Base-by-base conservation (phyloP, 352 stramenopile species). In the Phytophthora podocarpi region DNA sequence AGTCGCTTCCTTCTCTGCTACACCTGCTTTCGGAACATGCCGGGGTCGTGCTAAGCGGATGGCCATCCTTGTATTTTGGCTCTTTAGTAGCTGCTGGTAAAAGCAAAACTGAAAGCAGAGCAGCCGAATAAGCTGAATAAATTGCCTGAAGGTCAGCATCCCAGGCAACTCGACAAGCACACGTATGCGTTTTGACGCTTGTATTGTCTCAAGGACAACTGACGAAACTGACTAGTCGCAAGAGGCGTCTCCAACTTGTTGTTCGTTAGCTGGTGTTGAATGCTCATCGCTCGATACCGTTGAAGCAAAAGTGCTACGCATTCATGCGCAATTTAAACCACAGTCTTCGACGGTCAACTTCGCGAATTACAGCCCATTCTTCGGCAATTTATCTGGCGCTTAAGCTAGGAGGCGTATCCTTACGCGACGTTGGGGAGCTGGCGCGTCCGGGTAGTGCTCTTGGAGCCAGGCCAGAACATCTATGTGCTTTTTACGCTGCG, bases 391-490 rank as follows among this genome's bases (percentile, higher is more conserved):
- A 1, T 8, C 20, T 15, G 13, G 3, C 2, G 9, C 13, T 21
- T 64, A 65, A 45, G 26, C 16, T 10, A 55, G 24, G n/a, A 24
- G 39, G 4, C 40, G 47, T 35, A 52, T 60, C 18, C 47, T 39
- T 13, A 62, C 42, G 18, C 34, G 56, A 36, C 32, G 60, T 16
- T 62, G 40, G 8, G 48, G 62, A 30, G 40, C 49, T 50, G 62
- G 62, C 2, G 55, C 47, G 39, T 68, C 37, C 0, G 66, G 61
- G 36, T 74, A 74, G 59, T 65, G 43, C 36, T 74, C 64, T 35
- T 49, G 47, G 34, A 77, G 50, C 59, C 66, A 77, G 8, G 52
- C 45, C 54, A 74, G 48, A 51, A 77, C 64, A 34, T 65, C 28
- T 3, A 52, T 34, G 37, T 72, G 41, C 20, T 59, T 60, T 37